phyloP scores from a whole-genome alignment of 2,329 filamentous ascomycete genomes.

The Hypoxylon sp. region DNA sequence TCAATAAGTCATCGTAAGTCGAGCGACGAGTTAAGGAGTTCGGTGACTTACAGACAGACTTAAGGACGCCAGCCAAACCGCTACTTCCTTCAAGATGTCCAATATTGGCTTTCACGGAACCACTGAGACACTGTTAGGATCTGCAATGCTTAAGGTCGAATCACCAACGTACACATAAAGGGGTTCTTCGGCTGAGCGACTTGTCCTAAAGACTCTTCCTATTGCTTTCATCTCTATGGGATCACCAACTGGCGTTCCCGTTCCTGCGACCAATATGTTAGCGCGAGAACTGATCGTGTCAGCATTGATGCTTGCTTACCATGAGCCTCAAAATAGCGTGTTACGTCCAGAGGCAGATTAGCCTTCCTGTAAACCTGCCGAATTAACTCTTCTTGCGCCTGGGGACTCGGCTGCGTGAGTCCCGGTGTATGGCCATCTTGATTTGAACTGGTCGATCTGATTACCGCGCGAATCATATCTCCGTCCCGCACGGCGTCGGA shows the following conservation, averaged over 20 bases:
- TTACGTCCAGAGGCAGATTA: slow-evolving; percentile 39
- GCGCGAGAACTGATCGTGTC: background rate
- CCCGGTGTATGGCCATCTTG: slow-evolving; percentile 50
- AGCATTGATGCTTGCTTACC: slow-evolving; percentile 30
- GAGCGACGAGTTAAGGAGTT: background rate
- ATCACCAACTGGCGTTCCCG: slow-evolving; percentile 59
- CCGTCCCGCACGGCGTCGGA: slow-evolving; percentile 59
- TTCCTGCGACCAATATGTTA: slow-evolving; percentile 47
- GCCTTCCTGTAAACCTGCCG: slow-evolving; percentile 51
- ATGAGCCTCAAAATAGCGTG: slow-evolving; percentile 52
- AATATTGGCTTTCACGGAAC: slow-evolving; percentile 47
- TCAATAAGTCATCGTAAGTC: background rate
- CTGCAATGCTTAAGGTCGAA: slow-evolving; percentile 22
- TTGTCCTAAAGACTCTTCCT: slow-evolving; percentile 45
- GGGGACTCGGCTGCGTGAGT: slow-evolving; percentile 48
- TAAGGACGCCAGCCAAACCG: slow-evolving; percentile 50
- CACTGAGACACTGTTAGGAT: slow-evolving; percentile 34
- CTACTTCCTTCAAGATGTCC: slow-evolving; percentile 48
- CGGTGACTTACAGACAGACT: slow-evolving; percentile 45
- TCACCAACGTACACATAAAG: slow-evolving; percentile 48
- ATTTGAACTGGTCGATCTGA: slow-evolving; percentile 50
- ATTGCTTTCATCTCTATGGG: slow-evolving; percentile 58
- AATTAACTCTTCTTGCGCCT: slow-evolving; percentile 53
- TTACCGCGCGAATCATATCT: slow-evolving; percentile 55
- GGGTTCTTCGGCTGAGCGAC: slow-evolving; percentile 38